Conservation (phyloP, 768 basidiomycete genomes). For the Leccinellum albellum region DNA sequence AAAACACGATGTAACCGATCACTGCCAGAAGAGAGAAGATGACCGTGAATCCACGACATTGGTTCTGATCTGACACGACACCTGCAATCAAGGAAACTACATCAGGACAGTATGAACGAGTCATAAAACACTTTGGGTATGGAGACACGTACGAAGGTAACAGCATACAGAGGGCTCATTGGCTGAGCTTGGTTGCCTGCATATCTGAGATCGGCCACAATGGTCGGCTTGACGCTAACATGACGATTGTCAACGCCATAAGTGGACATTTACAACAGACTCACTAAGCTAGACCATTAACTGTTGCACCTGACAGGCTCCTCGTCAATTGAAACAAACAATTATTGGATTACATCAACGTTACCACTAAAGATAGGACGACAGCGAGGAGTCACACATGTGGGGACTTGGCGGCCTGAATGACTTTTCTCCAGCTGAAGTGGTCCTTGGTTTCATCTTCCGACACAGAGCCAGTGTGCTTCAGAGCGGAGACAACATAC, state of each 20-base stretch:
- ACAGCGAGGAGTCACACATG: constrained; percentile 44
- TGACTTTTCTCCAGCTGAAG: constrained; percentile 59
- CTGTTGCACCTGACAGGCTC: constrained; percentile 11
- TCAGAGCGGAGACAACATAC: constrained; percentile 35
- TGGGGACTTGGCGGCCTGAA: constrained; percentile 43
- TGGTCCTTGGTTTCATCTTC: constrained; percentile 40
- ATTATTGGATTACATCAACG: background rate
- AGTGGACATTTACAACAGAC: constrained; percentile 8
- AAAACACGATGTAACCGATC: constrained; percentile 55
- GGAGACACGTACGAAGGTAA: constrained; percentile 6
- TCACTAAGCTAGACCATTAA: constrained; percentile 25
- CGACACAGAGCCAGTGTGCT: constrained; percentile 30
- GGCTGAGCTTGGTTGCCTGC: constrained; percentile 42
- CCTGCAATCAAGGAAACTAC: constrained; percentile 36
- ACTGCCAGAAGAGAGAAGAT: constrained; percentile 41
- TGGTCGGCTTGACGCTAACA: constrained; percentile 66
- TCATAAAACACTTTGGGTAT: background rate
- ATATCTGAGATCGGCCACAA: constrained; percentile 61
- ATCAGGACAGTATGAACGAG: background rate
- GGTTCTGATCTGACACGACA: constrained; percentile 53
- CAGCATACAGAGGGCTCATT: constrained; percentile 18
- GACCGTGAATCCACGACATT: constrained; percentile 44
- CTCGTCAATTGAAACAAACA: background rate
- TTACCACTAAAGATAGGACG: constrained; percentile 55
- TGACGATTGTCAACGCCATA: constrained; percentile 31